Evolutionary conservation across 148 eudicot genomes (phyloP).

Genomic region (Hydrangea macrophylla): DNA sequence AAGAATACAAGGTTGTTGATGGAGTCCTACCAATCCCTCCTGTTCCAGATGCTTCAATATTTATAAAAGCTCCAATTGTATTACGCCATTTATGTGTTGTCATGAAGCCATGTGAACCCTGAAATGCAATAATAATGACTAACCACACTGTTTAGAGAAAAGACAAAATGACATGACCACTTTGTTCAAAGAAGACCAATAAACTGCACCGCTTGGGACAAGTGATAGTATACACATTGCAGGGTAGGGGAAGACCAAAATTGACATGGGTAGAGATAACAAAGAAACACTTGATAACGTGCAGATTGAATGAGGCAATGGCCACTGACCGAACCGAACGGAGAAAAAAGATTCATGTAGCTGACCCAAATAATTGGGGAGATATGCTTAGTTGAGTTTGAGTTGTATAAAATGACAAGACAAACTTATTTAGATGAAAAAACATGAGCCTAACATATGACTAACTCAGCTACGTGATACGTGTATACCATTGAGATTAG

Average conservation of each 20-base stretch:
- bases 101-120: conserved; percentile 98
- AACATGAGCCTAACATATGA: background rate
- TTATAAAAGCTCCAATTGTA: conserved; percentile 85
- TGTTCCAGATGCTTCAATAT: conserved; percentile 90
- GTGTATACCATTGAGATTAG: background rate
- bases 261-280: too few species aligned
- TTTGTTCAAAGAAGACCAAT: background rate
- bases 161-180: background rate
- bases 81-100: conserved; percentile 88
- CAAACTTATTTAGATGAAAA: background rate
- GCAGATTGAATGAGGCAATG: too few species aligned
- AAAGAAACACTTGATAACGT: too few species aligned
- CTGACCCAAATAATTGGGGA: too few species aligned
- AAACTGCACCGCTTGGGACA: too few species aligned
- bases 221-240: too few species aligned
- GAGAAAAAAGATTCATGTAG: too few species aligned
- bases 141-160: too few species aligned
- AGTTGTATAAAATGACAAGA: background rate
- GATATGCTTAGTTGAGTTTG: too few species aligned
- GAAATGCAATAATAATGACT: conserved; percentile 16
- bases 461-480: background rate
- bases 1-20: background rate
- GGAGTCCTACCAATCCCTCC: conserved; percentile 75
- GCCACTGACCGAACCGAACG: too few species aligned
- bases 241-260: too few species aligned